These are phyloP conservation scores for Hyaloscypha bicolor DNA, from an alignment of 495 filamentous ascomycete genomes.

Conservation along the genomic window DNA sequence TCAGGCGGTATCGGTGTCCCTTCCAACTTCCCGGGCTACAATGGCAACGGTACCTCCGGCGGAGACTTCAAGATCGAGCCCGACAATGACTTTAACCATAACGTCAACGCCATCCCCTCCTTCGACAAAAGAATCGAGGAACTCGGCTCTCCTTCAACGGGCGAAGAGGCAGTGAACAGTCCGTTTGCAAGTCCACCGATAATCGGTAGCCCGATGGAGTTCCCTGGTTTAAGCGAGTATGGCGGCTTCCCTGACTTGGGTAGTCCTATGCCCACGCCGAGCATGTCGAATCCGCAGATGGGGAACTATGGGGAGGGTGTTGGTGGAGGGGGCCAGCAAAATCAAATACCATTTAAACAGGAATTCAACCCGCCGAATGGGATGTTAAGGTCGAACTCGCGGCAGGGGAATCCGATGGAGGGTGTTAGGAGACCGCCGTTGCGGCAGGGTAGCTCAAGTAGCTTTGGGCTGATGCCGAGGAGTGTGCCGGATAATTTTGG, in stretches of 20 bases:
- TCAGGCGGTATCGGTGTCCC: conserved; percentile 47
- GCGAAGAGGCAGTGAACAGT: conserved; percentile 15
- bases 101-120: conserved; percentile 9
- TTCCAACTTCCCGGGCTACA: conserved; percentile 31
- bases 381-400: not conserved
- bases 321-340: conserved; percentile 14
- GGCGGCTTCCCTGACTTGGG: conserved; percentile 25
- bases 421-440: conserved; percentile 27
- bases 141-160: conserved; percentile 23
- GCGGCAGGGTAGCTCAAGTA: conserved; percentile 22
- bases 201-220: conserved; percentile 31
- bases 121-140: conserved; percentile 30
- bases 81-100: conserved; percentile 22
- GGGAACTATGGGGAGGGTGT: conserved; percentile 27
- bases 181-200: conserved; percentile 28
- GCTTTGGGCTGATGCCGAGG: conserved; percentile 28
- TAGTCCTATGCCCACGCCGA: conserved; percentile 5
- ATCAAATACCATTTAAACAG: conserved; percentile 25
- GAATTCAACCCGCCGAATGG: conserved; percentile 21
- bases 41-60: conserved; percentile 27
- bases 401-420: conserved; percentile 3
- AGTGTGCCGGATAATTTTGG: conserved; percentile 30
- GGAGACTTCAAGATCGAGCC: conserved; percentile 31
- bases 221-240: conserved; percentile 28
- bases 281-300: conserved; percentile 10